Evolutionary conservation across 805 yeast species (phyloP).

Genomic region (Yarrowia sp.): DNA sequence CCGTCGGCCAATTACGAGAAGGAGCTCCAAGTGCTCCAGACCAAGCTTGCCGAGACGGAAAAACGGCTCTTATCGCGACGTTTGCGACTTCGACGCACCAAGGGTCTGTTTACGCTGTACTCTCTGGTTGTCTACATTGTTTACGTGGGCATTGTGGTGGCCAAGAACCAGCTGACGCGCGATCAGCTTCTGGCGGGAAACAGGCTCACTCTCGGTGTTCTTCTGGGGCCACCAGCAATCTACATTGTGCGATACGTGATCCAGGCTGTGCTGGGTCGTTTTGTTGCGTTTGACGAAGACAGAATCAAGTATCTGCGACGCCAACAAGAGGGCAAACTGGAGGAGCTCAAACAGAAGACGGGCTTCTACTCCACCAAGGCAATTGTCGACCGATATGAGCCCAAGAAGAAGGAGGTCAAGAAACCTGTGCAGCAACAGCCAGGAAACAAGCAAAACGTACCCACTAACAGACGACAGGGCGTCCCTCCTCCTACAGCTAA

Average conservation of each 20-base stretch:
- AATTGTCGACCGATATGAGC: constrained; percentile 72
- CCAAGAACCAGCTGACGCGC: constrained; percentile 38
- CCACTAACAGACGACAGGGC: not conserved
- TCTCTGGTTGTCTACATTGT: constrained; percentile 46
- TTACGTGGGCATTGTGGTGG: constrained; percentile 43
- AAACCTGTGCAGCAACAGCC: constrained; percentile 4
- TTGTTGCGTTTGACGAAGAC: constrained; percentile 44
- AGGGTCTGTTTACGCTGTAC: constrained; percentile 48
- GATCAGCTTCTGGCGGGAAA: constrained; percentile 27
- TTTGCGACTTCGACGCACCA: constrained; percentile 45
- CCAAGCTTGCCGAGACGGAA: constrained; percentile 45
- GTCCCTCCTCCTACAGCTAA: not conserved
- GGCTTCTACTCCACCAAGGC: constrained; percentile 78
- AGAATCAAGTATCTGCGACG: constrained; percentile 52
- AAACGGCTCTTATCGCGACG: constrained; percentile 43
- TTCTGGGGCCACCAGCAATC: constrained; percentile 36
- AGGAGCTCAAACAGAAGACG: constrained; percentile 72
- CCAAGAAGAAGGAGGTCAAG: constrained; percentile 53
- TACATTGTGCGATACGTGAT: constrained; percentile 41
- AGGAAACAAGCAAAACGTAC: not conserved
- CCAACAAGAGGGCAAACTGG: constrained; percentile 62
- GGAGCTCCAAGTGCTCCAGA: constrained; percentile 48
- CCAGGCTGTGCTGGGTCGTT: constrained; percentile 43
- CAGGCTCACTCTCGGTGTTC: constrained; percentile 41
- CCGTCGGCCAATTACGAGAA: constrained; percentile 47